phyloP scores from a whole-genome alignment of 1,139 yeast species.

The Petasospora rhodanensis region DNA sequence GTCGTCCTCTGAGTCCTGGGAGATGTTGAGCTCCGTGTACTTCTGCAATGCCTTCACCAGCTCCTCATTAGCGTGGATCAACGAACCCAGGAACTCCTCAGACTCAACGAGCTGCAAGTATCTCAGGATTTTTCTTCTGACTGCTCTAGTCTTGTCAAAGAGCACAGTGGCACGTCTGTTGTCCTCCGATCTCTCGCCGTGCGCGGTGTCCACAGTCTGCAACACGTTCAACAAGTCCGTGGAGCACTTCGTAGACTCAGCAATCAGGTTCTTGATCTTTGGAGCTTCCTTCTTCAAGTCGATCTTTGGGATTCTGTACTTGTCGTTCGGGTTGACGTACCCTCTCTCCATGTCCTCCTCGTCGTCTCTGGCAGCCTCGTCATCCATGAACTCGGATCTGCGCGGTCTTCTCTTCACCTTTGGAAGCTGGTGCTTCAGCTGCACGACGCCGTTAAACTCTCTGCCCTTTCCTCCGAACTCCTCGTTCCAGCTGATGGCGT shows the following conservation, averaged over 20 bases:
- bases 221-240: conserved; percentile 68
- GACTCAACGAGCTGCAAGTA: conserved; percentile 75
- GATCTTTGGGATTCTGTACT: conserved; percentile 62
- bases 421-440: conserved; percentile 38
- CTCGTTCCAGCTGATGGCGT: conserved; percentile 62
- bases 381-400: conserved; percentile 38
- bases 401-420: conserved; percentile 16
- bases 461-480: conserved; percentile 48
- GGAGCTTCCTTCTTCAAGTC: conserved; percentile 72
- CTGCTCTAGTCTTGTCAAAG: conserved; percentile 70
- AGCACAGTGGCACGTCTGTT: conserved; percentile 52
- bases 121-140: conserved; percentile 72
- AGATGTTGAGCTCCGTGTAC: conserved; percentile 52
- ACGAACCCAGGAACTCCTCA: conserved; percentile 81
- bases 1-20: conserved; percentile 27
- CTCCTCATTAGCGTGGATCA: conserved; percentile 86
- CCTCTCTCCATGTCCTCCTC: conserved; percentile 16
- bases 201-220: conserved; percentile 44
- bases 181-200: conserved; percentile 55
- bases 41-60: conserved; percentile 66
- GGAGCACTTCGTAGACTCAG: conserved; percentile 73
- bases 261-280: conserved; percentile 60
- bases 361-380: conserved; percentile 39
- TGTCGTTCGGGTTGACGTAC: conserved; percentile 43
- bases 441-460: conserved; percentile 48